phyloP scores from a whole-genome alignment of 768 basidiomycete species.

The Podaxis sp. region DNA sequence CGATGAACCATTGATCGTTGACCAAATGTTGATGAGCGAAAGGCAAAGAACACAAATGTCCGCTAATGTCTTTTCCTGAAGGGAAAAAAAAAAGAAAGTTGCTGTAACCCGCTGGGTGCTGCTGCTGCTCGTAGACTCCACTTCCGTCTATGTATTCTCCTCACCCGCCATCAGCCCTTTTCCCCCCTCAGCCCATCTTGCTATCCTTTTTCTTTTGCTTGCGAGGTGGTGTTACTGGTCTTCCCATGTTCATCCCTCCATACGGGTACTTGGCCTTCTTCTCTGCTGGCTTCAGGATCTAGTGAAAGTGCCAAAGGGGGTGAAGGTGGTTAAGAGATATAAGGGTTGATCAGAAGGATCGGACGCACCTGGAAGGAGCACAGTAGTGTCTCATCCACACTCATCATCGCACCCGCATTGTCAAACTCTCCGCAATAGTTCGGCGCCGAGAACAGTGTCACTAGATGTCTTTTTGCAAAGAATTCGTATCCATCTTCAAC shows the following conservation, averaged over 20 bases:
- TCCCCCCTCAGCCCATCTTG: slow-evolving; percentile 37
- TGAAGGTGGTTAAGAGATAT: not conserved
- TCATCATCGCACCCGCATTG: slow-evolving; percentile 99
- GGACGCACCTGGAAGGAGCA: slow-evolving; percentile 91
- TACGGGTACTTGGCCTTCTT: slow-evolving; percentile 96
- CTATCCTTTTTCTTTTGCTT: slow-evolving; percentile 97
- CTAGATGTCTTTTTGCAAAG: slow-evolving; percentile 95
- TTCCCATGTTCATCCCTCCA: slow-evolving; percentile 80
- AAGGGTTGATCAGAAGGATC: not conserved
- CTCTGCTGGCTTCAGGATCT: slow-evolving; percentile 99
- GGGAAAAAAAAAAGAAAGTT: not conserved
- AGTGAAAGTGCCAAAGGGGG: not conserved
- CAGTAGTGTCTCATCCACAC: slow-evolving; percentile 93
- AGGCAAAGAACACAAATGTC: slow-evolving; percentile 5
- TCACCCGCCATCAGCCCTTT: slow-evolving; percentile 16
- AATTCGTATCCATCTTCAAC: slow-evolving; percentile 99
- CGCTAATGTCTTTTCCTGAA: not conserved
- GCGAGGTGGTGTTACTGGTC: slow-evolving; percentile 92
- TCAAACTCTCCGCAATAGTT: slow-evolving; percentile 97
- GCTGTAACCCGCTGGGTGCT: not conserved
- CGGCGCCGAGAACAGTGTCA: slow-evolving; percentile 95
- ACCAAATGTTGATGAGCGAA: not conserved
- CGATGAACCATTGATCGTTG: not conserved
- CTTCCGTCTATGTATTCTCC: not conserved
- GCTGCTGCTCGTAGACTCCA: not conserved